Percentiles rank a stretch among this genome's conserved stretches.
phyloP scores from a whole-genome alignment of 257 asterid species.

The Mitragyna speciosa region DNA sequence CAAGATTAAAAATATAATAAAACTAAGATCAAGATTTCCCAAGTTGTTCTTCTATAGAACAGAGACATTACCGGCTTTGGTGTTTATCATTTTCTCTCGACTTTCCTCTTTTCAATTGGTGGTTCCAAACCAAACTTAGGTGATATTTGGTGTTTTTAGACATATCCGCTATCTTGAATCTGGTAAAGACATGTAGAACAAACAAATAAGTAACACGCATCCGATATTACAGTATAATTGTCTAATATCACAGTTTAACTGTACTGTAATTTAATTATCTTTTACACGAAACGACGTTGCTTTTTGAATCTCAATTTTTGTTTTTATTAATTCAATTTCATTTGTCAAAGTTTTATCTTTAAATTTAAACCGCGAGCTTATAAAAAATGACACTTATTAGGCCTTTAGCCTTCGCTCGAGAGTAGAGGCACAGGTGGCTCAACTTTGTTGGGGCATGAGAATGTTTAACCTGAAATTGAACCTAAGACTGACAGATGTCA shows the following conservation, averaged over 20 bases:
- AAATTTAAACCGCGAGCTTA: no score
- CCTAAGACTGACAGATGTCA: background rate
- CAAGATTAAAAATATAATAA: no score
- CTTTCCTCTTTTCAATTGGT: constrained; percentile 42
- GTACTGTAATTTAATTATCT: no score
- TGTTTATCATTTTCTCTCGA: constrained; percentile 1
- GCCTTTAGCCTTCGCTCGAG: no score
- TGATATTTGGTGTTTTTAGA: constrained; percentile 76
- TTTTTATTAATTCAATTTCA: no score
- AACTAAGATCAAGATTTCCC: constrained; percentile 49
- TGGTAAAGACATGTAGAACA: constrained; percentile 78
- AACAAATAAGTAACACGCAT: constrained; percentile 80
- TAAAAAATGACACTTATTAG: no score
- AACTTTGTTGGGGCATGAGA: no score
- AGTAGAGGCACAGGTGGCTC: constrained; percentile 32
- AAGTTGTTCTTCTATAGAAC: constrained; percentile 43
- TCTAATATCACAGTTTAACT: no score
- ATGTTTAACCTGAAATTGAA: background rate
- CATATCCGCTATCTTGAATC: constrained; percentile 83
- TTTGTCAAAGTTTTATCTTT: no score
- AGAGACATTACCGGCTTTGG: background rate
- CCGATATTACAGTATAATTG: no score
- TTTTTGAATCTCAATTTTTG: no score
- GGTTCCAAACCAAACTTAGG: constrained; percentile 75
- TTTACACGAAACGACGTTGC: no score